Evolutionary conservation across 2,329 filamentous ascomycete genomes (phyloP).

Genomic region (Exophiala xenobiotica): DNA sequence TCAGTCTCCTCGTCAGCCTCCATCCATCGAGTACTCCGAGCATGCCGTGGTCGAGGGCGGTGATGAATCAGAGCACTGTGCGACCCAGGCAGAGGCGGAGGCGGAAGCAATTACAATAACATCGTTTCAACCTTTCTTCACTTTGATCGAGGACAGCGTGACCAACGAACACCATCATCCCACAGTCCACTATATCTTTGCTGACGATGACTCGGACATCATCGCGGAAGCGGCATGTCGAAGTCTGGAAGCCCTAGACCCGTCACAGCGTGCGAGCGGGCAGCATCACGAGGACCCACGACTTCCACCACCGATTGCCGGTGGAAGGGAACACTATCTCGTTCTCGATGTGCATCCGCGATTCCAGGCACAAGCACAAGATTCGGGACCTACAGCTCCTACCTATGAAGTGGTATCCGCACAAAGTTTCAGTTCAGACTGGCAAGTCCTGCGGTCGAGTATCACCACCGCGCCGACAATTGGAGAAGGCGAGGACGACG

Average conservation of each 20-base stretch:
- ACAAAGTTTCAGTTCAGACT: conserved; percentile 70
- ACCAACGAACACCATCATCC: conserved; percentile 77
- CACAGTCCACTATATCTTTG: conserved; percentile 86
- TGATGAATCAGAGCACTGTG: conserved; percentile 15
- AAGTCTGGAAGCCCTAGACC: conserved; percentile 45
- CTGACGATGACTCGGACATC: conserved; percentile 80
- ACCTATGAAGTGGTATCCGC: conserved; percentile 61
- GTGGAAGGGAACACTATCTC: conserved; percentile 56
- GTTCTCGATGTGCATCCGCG: conserved; percentile 54
- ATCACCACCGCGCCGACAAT: conserved; percentile 64
- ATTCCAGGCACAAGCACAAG: conserved; percentile 29
- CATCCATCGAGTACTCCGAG: conserved; percentile 14
- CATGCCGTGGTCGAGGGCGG: conserved; percentile 23
- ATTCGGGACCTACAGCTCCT: conserved; percentile 35
- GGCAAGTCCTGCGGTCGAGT: conserved; percentile 61
- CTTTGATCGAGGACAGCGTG: conserved; percentile 74
- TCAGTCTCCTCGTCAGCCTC: conserved; percentile 3
- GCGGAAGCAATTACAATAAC: conserved; percentile 19
- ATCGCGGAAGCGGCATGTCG: conserved; percentile 65
- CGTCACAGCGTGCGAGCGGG: conserved; percentile 25
- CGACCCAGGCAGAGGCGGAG: conserved; percentile 6
- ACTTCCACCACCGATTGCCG: conserved; percentile 48
- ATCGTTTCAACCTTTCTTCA: conserved; percentile 77
- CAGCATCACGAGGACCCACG: conserved; percentile 32
- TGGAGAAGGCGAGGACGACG: conserved; percentile 56